These are phyloP conservation scores for Lenzites betulinus DNA, from an alignment of 768 basidiomycete species.

Conservation along the genomic window DNA sequence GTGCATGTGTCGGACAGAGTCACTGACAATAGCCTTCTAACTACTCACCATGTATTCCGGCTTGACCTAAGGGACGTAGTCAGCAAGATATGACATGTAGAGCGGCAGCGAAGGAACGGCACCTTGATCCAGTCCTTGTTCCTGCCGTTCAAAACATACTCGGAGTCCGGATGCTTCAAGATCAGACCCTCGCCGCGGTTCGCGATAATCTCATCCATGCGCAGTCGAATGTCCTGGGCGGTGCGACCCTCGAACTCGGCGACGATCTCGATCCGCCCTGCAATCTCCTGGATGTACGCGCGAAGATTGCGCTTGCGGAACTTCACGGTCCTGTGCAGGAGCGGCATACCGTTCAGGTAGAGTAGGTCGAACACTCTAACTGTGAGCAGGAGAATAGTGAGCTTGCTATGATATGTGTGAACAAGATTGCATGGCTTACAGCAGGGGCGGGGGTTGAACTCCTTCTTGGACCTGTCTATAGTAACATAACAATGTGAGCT, in stretches of 20 bases:
- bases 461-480: slow-evolving; percentile 69
- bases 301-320: slow-evolving; percentile 81
- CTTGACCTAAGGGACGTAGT: slow-evolving; percentile 55
- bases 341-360: slow-evolving; percentile 81
- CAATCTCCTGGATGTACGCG: slow-evolving; percentile 64
- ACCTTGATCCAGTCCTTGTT: slow-evolving; percentile 95
- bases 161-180: slow-evolving; percentile 79
- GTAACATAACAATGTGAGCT: background rate
- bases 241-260: slow-evolving; percentile 73
- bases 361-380: slow-evolving; percentile 97
- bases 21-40: background rate
- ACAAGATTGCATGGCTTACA: slow-evolving; percentile 52
- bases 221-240: slow-evolving; percentile 75
- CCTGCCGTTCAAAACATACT: slow-evolving; percentile 85
- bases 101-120: slow-evolving; percentile 5
- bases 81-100: background rate
- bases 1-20: background rate
- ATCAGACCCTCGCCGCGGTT: slow-evolving; percentile 90
- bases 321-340: slow-evolving; percentile 68
- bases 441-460: slow-evolving; percentile 83
- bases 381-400: slow-evolving; percentile 33
- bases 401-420: background rate
- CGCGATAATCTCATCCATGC: slow-evolving; percentile 84
- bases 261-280: slow-evolving; percentile 81
- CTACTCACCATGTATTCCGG: slow-evolving; percentile 79